Evolutionary conservation across 495 filamentous ascomycete species (phyloP), one percentile per base, ranked within the genome.

Genomic region (Lophiostoma macrostomum): DNA sequence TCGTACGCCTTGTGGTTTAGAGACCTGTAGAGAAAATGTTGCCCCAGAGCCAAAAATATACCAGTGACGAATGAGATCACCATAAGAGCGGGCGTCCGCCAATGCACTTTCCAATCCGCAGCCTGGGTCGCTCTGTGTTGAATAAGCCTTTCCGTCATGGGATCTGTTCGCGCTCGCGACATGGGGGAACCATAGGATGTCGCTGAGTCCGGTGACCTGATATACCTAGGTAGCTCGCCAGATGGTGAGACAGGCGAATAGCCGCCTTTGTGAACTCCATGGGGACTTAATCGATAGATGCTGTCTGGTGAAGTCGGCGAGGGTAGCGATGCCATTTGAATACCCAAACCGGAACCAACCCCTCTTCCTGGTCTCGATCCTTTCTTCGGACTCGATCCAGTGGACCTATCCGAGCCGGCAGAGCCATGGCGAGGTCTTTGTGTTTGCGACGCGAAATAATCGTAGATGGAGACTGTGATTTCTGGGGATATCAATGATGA

Each of bases 31-130:
- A 71, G 65, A 8, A 61, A 28, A 38, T 73, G 70, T 54, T 73
- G 70, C 13, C 58, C 54, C 2, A 73, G 6, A 13, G 70, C 63
- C 12, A 65, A 61, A 20, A 61, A 12, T 16, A 72, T 46, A 0
- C 69, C 70, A 13, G 58, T 22, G 18, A 73, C 3, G 18, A 72
- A 61, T n/a, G 69, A 47, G 5, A 39, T 30, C 18, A 68, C 54
- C 66, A 71, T 68, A 22, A 60, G 13, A 1, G 65, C 51, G 7
- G 70, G 70, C 20, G 65, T 52, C 30, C 65, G 65, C 67, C 68
- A 72, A 50, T 73, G 66, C 16, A 73, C 59, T 13, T 63, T 65
- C 69, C 69, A 73, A 48, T 40, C 32, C 22, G 52, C 40, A 13
- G 53, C 19, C 32, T 50, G 30, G 4, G 45, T 51, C n/a, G 58